Base-by-base conservation (phyloP, 2,329 filamentous ascomycete genomes). In the Nakataea oryzae region DNA sequence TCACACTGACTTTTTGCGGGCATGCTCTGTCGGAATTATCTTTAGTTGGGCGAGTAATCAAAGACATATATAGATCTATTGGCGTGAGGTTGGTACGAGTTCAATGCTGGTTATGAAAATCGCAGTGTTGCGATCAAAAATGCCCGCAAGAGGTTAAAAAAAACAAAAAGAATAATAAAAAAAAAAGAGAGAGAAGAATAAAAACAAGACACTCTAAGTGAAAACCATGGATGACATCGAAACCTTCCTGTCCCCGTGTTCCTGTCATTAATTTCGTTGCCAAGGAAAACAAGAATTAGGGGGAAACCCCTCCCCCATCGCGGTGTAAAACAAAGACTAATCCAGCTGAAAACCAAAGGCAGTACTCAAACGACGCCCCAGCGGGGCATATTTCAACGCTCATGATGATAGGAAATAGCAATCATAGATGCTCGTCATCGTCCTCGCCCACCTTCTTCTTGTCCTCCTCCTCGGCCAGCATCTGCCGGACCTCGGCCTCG, bases 401-500 rank as follows among this genome's bases (percentile, higher is more conserved):
- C 3, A 34, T 13, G 26, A 27, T 29, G 54, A 8, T 24, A 47
- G 21, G 41, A 11, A 9, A 9, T 47, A 14, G 3, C 2, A 56
- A 59, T 26, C 28, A 59, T 14, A 11, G 12, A 6, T 47, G 14
- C 34, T 50, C 41, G 41, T n/a, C 27, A 57, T 57, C 56, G 32
- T 59, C 28, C 30, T 28, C 47, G 13, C 32, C 13, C 27, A 27
- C n/a, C n/a, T 24, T n/a, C 27, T 59, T 34, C 58, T 59, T 21
- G 21, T 50, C 26, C 9, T 59, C 58, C 32, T 59, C 58, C 27
- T 34, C 30, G 24, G 47, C 34, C 58, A 59, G n/a, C 58, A 59
- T 59, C 26, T 59, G 58, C 26, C 58, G 58, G 12, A 59, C 58
- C 26, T 59, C 58, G 26, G 58, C 58, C 34, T 59, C 58, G 26